These are phyloP conservation scores for Leccinellum albellum DNA, from an alignment of 768 basidiomycete genomes.

Conservation along the genomic window DNA sequence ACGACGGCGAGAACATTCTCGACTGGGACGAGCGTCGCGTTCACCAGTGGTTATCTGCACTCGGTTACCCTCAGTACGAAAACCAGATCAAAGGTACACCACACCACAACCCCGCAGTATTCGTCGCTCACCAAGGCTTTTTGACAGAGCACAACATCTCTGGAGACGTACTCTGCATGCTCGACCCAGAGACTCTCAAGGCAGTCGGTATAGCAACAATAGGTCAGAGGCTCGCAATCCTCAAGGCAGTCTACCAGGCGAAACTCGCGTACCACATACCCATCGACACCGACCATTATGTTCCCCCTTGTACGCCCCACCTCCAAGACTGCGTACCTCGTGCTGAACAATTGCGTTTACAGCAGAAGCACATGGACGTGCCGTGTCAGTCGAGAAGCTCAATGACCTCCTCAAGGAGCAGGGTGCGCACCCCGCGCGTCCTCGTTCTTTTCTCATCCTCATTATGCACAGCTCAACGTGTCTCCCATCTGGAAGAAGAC, in stretches of 20 bases:
- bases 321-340: background rate
- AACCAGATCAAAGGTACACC: constrained; percentile 66
- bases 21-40: constrained; percentile 82
- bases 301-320: constrained; percentile 74
- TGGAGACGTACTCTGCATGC: constrained; percentile 81
- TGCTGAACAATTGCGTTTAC: background rate
- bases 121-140: constrained; percentile 4
- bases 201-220: constrained; percentile 85
- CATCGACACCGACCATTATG: constrained; percentile 79
- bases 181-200: constrained; percentile 82
- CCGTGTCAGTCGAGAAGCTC: constrained; percentile 61
- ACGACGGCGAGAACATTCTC: constrained; percentile 34
- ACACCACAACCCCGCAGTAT: background rate
- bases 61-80: constrained; percentile 88
- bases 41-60: constrained; percentile 65
- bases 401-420: constrained; percentile 69
- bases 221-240: constrained; percentile 87
- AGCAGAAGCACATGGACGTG: constrained; percentile 61
- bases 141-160: constrained; percentile 81
- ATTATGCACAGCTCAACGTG: constrained; percentile 55
- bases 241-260: constrained; percentile 87
- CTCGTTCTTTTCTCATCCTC: background rate
- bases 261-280: constrained; percentile 83
- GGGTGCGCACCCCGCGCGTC: constrained; percentile 41
- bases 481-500: constrained; percentile 71